Evolutionary conservation across 768 basidiomycete genomes (phyloP).

Genomic region (Suillus cothurnatus): DNA sequence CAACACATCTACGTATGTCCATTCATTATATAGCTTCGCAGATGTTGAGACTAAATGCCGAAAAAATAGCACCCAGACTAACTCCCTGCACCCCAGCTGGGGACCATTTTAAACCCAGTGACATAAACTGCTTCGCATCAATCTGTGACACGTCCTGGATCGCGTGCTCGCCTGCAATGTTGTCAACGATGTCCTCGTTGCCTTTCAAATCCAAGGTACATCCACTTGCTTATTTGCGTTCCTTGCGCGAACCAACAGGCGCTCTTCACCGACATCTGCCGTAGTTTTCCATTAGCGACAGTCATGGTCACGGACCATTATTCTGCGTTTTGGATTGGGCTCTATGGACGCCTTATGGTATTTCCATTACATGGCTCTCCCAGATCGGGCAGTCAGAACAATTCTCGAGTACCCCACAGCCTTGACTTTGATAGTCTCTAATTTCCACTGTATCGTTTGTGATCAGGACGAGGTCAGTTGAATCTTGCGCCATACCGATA

Average conservation of each 20-base stretch:
- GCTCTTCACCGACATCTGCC: not conserved
- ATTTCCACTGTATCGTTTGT: not conserved
- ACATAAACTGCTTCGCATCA: constrained; percentile 5
- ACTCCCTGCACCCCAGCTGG: too few relatives aligned
- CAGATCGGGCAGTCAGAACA: not conserved
- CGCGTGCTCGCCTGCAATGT: not conserved
- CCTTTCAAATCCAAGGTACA: not conserved
- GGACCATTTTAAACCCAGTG: constrained; percentile 1
- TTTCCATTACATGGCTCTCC: not conserved
- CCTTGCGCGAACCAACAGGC: not conserved
- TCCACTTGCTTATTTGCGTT: not conserved
- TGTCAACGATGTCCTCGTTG: not conserved
- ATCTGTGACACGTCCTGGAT: too few relatives aligned
- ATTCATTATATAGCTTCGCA: constrained; percentile 13
- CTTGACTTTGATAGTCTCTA: not conserved
- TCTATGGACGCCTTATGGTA: not conserved
- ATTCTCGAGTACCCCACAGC: not conserved
- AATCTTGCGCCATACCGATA: not conserved
- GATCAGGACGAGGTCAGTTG: not conserved
- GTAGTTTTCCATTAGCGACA: not conserved
- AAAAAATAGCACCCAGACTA: constrained; percentile 21
- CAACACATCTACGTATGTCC: constrained; percentile 46
- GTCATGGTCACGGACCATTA: not conserved
- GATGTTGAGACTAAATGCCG: constrained; percentile 12
- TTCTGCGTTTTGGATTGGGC: not conserved